Evolutionary conservation across 768 basidiomycete species (phyloP).

Genomic region (Tulasnella sp.): DNA sequence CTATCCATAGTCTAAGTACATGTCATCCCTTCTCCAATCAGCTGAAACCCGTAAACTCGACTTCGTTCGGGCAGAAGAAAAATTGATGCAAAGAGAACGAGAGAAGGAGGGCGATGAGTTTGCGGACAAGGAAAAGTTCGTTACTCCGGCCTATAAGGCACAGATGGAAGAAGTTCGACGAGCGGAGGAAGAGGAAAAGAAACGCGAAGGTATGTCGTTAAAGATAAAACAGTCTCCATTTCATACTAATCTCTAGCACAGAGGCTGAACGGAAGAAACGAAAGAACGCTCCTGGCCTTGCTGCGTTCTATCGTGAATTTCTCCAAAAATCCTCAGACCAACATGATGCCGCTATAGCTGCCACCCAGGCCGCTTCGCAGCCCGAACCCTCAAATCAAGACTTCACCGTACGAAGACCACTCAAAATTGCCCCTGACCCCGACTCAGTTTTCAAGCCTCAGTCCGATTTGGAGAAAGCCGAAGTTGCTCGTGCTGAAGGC

Average conservation of each 20-base stretch:
- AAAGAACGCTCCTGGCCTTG: conserved; percentile 58
- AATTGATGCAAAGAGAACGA: conserved; percentile 89
- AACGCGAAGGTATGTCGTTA: conserved; percentile 61
- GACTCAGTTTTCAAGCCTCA: conserved; percentile 21
- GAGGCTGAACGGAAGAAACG: conserved; percentile 50
- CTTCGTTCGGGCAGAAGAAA: conserved; percentile 88
- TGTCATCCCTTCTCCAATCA: conserved; percentile 58
- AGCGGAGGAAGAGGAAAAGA: conserved; percentile 87
- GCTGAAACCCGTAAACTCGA: conserved; percentile 85
- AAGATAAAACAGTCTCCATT: not conserved
- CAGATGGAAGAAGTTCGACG: conserved; percentile 85
- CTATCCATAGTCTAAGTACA: conserved; percentile 77
- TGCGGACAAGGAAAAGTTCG: conserved; percentile 90
- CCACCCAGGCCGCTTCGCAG: conserved; percentile 23
- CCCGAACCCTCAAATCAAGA: conserved; percentile 42
- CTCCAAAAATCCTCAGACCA: conserved; percentile 61
- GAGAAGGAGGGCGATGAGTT: conserved; percentile 90
- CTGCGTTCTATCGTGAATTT: conserved; percentile 69
- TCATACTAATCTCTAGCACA: conserved; percentile 16
- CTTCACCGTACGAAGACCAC: conserved; percentile 64
- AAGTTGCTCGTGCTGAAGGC: conserved; percentile 55
- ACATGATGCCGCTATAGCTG: conserved; percentile 74
- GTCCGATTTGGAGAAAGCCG: conserved; percentile 66
- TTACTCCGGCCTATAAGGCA: conserved; percentile 92
- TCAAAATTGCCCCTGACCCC: conserved; percentile 37